Evolutionary conservation across 2,329 filamentous ascomycete genomes (phyloP).

Genomic region (Colletotrichum incanum): DNA sequence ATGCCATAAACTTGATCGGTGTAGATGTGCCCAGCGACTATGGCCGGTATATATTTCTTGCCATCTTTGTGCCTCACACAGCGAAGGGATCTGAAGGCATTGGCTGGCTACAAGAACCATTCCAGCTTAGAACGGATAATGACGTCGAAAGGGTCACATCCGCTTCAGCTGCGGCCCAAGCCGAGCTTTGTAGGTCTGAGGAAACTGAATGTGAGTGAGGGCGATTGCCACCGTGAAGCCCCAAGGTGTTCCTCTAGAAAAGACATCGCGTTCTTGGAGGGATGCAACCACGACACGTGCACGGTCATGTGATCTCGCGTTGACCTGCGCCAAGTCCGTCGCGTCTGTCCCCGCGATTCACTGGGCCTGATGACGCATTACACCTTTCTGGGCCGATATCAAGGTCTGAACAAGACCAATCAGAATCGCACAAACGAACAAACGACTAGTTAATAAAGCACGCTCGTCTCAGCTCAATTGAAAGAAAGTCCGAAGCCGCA

Average conservation of each 20-base stretch:
- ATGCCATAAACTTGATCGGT: too few relatives aligned
- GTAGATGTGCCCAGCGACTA: too few relatives aligned
- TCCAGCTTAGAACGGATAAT: too few relatives aligned
- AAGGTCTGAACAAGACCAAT: neutral
- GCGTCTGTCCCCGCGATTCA: constrained; percentile 24
- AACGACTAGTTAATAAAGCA: neutral
- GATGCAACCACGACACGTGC: constrained; percentile 1
- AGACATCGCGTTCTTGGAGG: too few relatives aligned
- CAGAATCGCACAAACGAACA: neutral
- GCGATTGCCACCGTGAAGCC: neutral
- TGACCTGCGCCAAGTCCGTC: constrained; percentile 12
- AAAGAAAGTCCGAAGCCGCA: too few relatives aligned
- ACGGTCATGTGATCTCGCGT: constrained; percentile 35
- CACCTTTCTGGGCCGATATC: neutral
- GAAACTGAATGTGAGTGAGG: neutral
- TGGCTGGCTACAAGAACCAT: too few relatives aligned
- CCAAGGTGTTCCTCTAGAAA: neutral
- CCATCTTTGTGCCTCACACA: too few relatives aligned
- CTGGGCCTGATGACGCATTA: constrained; percentile 23
- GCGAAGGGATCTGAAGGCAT: too few relatives aligned
- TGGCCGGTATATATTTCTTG: too few relatives aligned
- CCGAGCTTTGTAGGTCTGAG: neutral
- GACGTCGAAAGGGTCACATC: too few relatives aligned
- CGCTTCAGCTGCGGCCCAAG: neutral
- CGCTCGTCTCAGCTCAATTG: neutral